Evolutionary conservation across 2,329 filamentous ascomycete species (phyloP).

Genomic region (Dichotomopilus funicola): DNA sequence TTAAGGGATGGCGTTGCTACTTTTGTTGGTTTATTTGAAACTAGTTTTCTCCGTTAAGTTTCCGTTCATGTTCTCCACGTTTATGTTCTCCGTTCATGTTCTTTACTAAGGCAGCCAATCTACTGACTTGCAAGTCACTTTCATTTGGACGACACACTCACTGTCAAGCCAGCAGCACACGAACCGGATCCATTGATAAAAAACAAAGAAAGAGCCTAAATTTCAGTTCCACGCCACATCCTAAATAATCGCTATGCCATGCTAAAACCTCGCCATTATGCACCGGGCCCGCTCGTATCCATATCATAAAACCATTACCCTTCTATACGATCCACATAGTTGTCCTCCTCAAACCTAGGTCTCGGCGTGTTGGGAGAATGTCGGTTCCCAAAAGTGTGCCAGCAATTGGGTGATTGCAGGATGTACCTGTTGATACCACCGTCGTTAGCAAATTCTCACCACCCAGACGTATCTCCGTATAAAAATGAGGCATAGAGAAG

Average conservation of each 20-base stretch:
- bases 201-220: no score
- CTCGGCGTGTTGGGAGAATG: slow-evolving; percentile 16
- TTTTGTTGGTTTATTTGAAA: neutral
- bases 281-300: neutral
- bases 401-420: slow-evolving; percentile 67
- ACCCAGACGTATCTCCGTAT: neutral
- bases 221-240: no score
- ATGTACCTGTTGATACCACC: slow-evolving; percentile 50
- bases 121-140: no score
- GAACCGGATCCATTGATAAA: no score
- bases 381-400: slow-evolving; percentile 57
- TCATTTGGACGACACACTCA: no score
- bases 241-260: slow-evolving; percentile 4
- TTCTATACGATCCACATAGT: neutral
- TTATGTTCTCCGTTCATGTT: neutral
- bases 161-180: no score
- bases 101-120: no score
- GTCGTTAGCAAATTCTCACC: slow-evolving; percentile 3
- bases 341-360: slow-evolving; percentile 20
- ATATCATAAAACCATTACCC: neutral
- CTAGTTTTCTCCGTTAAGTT: neutral
- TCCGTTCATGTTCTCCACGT: no score
- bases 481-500: neutral
- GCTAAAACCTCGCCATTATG: neutral
- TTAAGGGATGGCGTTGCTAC: neutral